A percentile compares a stretch with the other conserved stretches of the same genome.
phyloP scores from a whole-genome alignment of 2,329 filamentous ascomycete genomes.

The Microcyclosporella mali region DNA sequence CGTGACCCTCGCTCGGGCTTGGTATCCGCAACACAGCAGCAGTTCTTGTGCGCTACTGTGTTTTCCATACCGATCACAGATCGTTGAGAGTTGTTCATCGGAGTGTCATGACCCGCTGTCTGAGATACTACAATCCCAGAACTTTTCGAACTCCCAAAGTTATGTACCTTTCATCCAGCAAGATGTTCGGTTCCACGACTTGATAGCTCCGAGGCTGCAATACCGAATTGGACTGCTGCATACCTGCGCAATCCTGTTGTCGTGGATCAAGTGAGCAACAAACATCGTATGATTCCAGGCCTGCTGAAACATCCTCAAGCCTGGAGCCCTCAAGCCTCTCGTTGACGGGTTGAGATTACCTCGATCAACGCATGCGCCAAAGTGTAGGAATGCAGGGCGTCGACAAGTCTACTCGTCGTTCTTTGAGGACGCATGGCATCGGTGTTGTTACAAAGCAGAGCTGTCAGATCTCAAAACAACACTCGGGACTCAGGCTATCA shows the following conservation, averaged over 20 bases:
- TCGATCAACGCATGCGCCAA: conserved; percentile 26
- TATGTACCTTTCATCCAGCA: conserved; percentile 18
- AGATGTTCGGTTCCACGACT: conserved; percentile 18
- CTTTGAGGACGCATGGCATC: too few species aligned
- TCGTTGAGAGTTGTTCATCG: too few species aligned
- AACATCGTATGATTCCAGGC: conserved; percentile 24
- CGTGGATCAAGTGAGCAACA: conserved; percentile 21
- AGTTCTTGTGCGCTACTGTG: too few species aligned
- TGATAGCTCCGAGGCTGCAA: conserved; percentile 18
- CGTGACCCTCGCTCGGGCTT: too few species aligned
- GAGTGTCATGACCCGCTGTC: too few species aligned
- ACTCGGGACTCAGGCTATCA: conserved; percentile 24
- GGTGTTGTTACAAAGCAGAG: conserved; percentile 29
- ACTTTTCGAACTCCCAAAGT: too few species aligned
- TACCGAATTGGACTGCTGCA: conserved; percentile 12
- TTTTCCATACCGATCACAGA: too few species aligned
- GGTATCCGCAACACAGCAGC: too few species aligned
- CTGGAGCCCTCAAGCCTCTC: conserved; percentile 31
- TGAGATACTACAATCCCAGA: too few species aligned
- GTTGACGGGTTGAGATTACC: conserved; percentile 27
- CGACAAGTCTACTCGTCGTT: too few species aligned
- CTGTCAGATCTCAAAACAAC: conserved; percentile 24
- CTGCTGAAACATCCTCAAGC: conserved; percentile 25
- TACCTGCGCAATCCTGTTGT: conserved; percentile 10
- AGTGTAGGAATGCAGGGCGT: too few species aligned